Percentiles rank a stretch among this genome's conserved stretches.
These are phyloP conservation scores for Fraxinus baroniana DNA, from an alignment of 305 asterid genomes.

Conservation along the genomic window DNA sequence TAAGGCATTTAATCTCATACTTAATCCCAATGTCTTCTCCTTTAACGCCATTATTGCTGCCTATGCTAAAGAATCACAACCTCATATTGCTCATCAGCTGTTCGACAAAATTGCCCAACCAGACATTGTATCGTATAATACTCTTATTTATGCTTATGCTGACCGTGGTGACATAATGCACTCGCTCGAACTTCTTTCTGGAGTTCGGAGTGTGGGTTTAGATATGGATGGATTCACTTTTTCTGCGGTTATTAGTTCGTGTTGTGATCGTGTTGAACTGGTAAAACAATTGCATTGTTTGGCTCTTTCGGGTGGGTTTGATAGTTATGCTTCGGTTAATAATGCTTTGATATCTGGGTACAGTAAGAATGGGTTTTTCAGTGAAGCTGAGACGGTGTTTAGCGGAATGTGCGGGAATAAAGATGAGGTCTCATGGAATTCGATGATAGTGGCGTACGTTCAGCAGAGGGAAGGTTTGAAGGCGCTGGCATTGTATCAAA, in stretches of 20 bases:
- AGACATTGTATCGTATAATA: constrained; percentile 69
- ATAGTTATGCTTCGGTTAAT: constrained; percentile 52
- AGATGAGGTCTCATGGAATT: constrained; percentile 82
- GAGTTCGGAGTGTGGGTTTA: constrained; percentile 36
- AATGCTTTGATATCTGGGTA: constrained; percentile 60
- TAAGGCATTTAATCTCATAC: constrained; percentile 44
- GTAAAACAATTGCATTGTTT: constrained; percentile 52
- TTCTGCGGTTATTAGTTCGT: constrained; percentile 53
- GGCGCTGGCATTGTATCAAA: constrained; percentile 63
- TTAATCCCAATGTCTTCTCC: constrained; percentile 65
- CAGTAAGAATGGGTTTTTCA: constrained; percentile 40
- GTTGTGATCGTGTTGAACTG: constrained; percentile 37
- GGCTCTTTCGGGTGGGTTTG: constrained; percentile 51
- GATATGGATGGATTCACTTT: constrained; percentile 64
- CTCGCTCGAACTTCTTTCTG: constrained; percentile 44
- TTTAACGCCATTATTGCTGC: constrained; percentile 64
- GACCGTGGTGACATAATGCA: constrained; percentile 41
- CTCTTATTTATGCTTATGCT: constrained; percentile 77
- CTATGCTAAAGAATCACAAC: constrained; percentile 49
- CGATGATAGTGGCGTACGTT: constrained; percentile 74
- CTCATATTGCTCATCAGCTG: constrained; percentile 57
- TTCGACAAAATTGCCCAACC: constrained; percentile 72
- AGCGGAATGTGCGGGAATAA: constrained; percentile 45
- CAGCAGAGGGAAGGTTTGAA: constrained; percentile 56
- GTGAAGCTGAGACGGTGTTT: constrained; percentile 51